Base-by-base conservation (phyloP, 2,329 filamentous ascomycete species). In the Zasmidium cellare region DNA sequence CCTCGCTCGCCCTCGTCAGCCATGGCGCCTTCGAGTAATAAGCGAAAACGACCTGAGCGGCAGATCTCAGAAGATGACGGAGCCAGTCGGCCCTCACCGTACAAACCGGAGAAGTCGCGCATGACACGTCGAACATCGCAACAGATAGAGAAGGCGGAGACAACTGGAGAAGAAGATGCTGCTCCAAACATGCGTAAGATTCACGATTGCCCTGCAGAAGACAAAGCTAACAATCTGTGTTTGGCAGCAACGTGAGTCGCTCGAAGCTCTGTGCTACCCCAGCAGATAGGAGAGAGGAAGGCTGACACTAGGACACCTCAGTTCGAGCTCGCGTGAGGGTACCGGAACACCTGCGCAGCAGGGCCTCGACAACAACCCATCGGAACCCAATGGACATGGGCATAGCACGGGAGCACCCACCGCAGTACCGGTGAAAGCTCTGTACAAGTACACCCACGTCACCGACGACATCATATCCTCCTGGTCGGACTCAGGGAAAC, bases 381-480 rank as follows among this genome's bases (percentile, higher is more conserved):
- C 59, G 18, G 50, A 48, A 19, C 35, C 53, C 44, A 57, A 62
- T 25, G 57, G 57, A 47, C 49, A 28, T 28, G 25, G 25, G 11
- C 5, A 28, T 14, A 3, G 6, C 16, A 14, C 35, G 35, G 56
- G 38, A 31, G 53, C 61, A 22, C 58, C 59, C 49, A 22, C 45
- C 25, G 19, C 48, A 11, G 60, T 61, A 1, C 53, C 53, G 45
- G 56, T 56, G 20, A 61, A 64, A 38, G 61, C 65, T 25, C 69
- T 69, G 23, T 94, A 89, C 73, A 84, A 83, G 65, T 97, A 94
- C 74, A 84, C 88, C 57, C 86, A 88, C 67, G 74, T 97, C 48
- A 94, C 89, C 3, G 85, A 91, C 61, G 83, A 87, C 20, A 81
- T 83, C 55, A 73, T 94, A 51, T 77, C 80, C 28, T 76, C 79